Conservation (phyloP, 495 filamentous ascomycete species). For the Penicillium waksmanii region DNA sequence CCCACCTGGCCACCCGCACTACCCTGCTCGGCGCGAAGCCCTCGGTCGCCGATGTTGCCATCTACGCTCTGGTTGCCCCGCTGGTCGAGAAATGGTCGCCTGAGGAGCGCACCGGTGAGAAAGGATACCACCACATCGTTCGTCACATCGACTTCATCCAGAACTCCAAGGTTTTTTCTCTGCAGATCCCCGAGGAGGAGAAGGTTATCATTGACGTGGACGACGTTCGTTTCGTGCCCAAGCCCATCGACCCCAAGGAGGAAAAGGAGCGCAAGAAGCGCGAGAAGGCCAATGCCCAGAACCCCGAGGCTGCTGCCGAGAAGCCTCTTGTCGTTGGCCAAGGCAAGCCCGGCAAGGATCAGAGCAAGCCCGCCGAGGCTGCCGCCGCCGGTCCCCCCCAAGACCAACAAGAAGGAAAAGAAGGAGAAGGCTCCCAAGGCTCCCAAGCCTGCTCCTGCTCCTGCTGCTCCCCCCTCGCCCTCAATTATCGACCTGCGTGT, state of each 20-base stretch:
- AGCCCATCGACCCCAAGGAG: constrained; percentile 79
- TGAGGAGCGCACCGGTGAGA: constrained; percentile 88
- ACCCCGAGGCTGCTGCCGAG: constrained; percentile 42
- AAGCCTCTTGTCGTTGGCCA: constrained; percentile 45
- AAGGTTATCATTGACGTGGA: constrained; percentile 80
- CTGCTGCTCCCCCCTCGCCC: constrained; percentile 74
- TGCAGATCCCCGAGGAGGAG: constrained; percentile 71
- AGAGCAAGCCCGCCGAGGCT: constrained; percentile 32
- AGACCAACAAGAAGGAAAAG: constrained; percentile 62
- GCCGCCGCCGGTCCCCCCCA: constrained; percentile 44
- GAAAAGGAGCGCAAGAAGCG: constrained; percentile 90
- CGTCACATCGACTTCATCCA: constrained; percentile 94
- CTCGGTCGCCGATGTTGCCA: constrained; percentile 83
- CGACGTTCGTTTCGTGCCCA: constrained; percentile 80
- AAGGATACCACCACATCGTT: constrained; percentile 89
- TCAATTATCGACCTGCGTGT: constrained; percentile 91
- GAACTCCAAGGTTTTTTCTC: constrained; percentile 76
- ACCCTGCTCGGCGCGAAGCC: constrained; percentile 90
- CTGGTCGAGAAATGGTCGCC: constrained; percentile 77
- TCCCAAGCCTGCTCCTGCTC: constrained; percentile 64
- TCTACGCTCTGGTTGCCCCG: constrained; percentile 81
- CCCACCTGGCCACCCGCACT: constrained; percentile 83
- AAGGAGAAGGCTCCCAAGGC: constrained; percentile 78
- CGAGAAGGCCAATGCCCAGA: constrained; percentile 70
- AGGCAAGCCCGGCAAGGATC: constrained; percentile 53